Evolutionary conservation across 139 green algal genomes (phyloP).

Genomic region (Tetraselmis striata): DNA sequence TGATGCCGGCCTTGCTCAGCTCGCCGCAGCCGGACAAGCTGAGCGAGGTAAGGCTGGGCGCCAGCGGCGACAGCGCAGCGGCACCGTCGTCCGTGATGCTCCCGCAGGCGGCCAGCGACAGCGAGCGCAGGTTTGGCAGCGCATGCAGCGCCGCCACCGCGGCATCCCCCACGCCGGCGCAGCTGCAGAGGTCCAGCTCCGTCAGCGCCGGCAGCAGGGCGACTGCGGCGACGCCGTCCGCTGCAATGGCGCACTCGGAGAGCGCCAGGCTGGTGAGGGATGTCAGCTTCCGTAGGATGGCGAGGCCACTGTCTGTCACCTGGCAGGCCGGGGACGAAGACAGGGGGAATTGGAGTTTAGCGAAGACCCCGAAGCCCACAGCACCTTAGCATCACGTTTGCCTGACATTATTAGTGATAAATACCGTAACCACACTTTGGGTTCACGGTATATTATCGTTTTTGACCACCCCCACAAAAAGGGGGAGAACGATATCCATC

Average conservation of each 20-base stretch:
- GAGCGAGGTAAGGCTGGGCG: neutral
- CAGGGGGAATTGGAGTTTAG: no score
- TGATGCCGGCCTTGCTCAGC: neutral
- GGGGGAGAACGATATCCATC: no score
- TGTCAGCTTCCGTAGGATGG: no score
- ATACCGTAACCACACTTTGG: no score
- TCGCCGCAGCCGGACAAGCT: neutral
- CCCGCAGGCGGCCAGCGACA: neutral
- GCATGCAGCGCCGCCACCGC: neutral
- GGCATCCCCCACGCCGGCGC: neutral
- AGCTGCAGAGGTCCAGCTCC: neutral
- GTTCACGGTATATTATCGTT: no score
- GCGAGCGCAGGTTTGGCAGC: neutral
- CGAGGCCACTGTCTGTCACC: no score
- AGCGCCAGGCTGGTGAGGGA: neutral
- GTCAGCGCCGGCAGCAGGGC: neutral
- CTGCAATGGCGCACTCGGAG: neutral
- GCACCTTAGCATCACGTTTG: no score
- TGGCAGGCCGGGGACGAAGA: no score
- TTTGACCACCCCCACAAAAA: no score
- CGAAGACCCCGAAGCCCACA: neutral
- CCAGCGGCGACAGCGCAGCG: neutral
- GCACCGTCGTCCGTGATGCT: neutral
- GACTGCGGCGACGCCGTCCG: neutral
- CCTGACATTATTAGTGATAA: no score